phyloP scores from a whole-genome alignment of 805 yeast species.

The Zygosaccharomyces bailii region DNA sequence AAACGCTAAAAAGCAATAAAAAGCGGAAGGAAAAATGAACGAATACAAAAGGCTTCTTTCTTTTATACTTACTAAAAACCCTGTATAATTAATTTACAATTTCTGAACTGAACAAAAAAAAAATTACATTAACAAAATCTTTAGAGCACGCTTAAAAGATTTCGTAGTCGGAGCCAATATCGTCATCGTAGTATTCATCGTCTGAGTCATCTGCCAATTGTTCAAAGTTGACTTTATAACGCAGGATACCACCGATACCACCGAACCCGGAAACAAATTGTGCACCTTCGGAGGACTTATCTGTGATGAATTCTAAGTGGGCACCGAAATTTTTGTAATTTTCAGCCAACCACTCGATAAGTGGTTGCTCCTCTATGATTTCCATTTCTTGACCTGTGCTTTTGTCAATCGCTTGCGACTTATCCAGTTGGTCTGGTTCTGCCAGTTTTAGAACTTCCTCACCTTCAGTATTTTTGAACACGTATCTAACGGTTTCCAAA shows the following conservation, averaged over 20 bases:
- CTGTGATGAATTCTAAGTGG: conserved; percentile 91
- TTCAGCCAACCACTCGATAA: conserved; percentile 98
- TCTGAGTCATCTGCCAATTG: conserved; percentile 86
- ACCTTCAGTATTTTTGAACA: conserved; percentile 80
- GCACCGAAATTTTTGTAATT: conserved; percentile 95
- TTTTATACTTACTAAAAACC: not conserved
- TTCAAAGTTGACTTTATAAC: conserved; percentile 96
- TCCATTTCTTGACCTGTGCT: conserved; percentile 91
- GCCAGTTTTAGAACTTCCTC: conserved; percentile 69
- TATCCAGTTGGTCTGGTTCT: conserved; percentile 68
- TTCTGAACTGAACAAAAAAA: conserved; percentile 2
- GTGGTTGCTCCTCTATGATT: conserved; percentile 72
- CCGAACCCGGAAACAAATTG: conserved; percentile 98
- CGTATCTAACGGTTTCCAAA: conserved; percentile 78
- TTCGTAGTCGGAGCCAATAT: conserved; percentile 41
- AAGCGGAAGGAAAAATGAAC: conserved; percentile 12
- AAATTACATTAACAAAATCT: conserved; percentile 5
- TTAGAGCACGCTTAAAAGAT: conserved; percentile 28
- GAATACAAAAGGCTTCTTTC: not conserved
- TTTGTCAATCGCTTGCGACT: conserved; percentile 74
- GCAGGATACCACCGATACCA: conserved; percentile 95
- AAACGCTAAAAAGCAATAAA: conserved; percentile 45
- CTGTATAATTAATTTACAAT: not conserved
- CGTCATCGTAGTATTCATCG: conserved; percentile 83
- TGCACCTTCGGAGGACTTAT: conserved; percentile 96